Base-by-base conservation (phyloP, 2,329 filamentous ascomycete species). In the Lanzia echinophila region DNA sequence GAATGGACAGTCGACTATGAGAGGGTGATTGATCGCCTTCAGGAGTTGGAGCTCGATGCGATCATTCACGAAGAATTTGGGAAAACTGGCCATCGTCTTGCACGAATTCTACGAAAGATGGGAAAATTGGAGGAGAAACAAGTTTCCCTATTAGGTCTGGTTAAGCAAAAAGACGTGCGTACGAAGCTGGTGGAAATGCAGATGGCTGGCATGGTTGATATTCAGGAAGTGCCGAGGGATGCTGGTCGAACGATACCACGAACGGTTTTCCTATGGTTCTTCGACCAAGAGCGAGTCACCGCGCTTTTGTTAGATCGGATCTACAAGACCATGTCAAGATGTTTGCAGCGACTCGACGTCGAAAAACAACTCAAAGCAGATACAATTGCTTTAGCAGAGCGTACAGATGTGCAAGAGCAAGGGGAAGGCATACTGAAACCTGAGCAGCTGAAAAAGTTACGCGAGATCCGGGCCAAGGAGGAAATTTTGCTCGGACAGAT, bases 41-140 rank as follows among this genome's bases (percentile, higher is more conserved):
- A 87, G 43, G 85, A 91, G 63, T 73, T 80, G 6, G 90, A 96
- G 68, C 75, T 97, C 31, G 90, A 96, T 68, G 83, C 84, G 13
- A 85, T 90, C 41, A 86, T 97, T 53, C 81, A 87, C 58, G 82
- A 89, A 50, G 82, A 83, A 2, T 90, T 89, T 62, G 90, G 90
- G 7, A 79, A 81, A 7, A 76, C 87, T 45, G 90, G 90, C 1
- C 79, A 92, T 17, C 87, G 92, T 8, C 76, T 99, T n/a, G 80
- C 90, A 19, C 86, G 90, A 19, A 90, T 97, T 53, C 78, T 99
- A 19, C 81, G 87, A 38, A 84, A 87, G 55, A 90, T 91, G 66
- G 94, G 94, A 50, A 96, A 94, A 67, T 76, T 97, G n/a, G 92
- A 97, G 61, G 94, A 99, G 70, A 95, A 95, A 70, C 85, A 88